These are phyloP conservation scores for Gliomastix tumulicola DNA, from an alignment of 2,329 filamentous ascomycete genomes.

Conservation along the genomic window DNA sequence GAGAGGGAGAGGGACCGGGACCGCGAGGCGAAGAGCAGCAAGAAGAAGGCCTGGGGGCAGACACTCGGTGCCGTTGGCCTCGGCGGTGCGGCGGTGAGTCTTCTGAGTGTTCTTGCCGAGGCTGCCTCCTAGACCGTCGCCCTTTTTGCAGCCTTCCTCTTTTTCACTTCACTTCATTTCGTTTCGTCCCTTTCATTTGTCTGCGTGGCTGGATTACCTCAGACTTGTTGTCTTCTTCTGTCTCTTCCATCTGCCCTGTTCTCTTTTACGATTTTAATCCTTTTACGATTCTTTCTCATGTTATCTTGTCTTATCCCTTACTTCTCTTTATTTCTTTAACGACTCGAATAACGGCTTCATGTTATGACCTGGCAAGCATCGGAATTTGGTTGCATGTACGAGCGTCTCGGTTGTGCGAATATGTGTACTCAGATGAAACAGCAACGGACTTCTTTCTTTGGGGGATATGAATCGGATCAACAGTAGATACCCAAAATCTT, in stretches of 20 bases:
- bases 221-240: neutral
- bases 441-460: too few species aligned
- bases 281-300: neutral
- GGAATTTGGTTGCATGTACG: too few species aligned
- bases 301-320: neutral
- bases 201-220: neutral
- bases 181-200: neutral
- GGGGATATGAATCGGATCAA: too few species aligned
- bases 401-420: too few species aligned
- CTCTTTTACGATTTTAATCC: conserved; percentile 1
- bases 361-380: too few species aligned
- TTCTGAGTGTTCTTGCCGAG: conserved; percentile 51
- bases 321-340: conserved; percentile 1
- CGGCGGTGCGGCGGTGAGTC: conserved; percentile 51
- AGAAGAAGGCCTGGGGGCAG: conserved; percentile 42
- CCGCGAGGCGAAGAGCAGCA: conserved; percentile 22
- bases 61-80: conserved; percentile 52
- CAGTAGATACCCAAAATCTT: too few species aligned
- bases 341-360: too few species aligned
- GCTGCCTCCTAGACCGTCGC: conserved; percentile 29
- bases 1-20: conserved; percentile 14
- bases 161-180: neutral
- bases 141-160: neutral
- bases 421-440: too few species aligned
- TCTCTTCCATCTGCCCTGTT: neutral